Base-by-base conservation (phyloP, 1,139 yeast genomes). In the Yamadazyma mexicana region DNA sequence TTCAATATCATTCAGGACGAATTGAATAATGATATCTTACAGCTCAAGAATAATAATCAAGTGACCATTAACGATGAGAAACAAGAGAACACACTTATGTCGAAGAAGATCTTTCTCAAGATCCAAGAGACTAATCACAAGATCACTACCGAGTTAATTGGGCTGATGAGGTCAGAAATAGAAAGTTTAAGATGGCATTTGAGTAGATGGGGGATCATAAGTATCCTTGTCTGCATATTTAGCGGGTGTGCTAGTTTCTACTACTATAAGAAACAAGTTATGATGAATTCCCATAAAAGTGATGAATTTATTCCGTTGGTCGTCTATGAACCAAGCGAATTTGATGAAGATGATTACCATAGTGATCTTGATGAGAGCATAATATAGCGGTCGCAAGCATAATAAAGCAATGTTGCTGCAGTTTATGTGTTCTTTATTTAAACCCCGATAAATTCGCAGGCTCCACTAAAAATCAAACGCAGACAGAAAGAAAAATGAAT, bases 111-210 rank as follows among this genome's bases (percentile, higher is more conserved):
- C 30, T 82, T 83, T 52, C 66, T 87, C 48, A 74, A 78, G 49
- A 81, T 89, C 40, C 95, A 88, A 55, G 96, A 87, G 54, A 75
- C 94, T 35, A 84, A 87, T 50, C 91, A 89, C 62, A 83, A 87
- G 52, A 91, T 92, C 43, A 79, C 88, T 17, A 87, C 95, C 5
- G 88, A 86, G 50, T 75, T 92, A 49, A 80, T 83, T 44, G 82
- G 95, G 29, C 92, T 87, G 15, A 77, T 89, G 61, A 80, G 88
- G 56, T 83, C 92, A 0, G 95, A 88, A 44, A 86, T 89, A 45
- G 98, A 92, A 61, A 80, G 83, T 45, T 72, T 91, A 47, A 72
- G 98, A 53, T 92, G 98, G 98, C 91, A 88, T 58, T 80, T 92
- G 33, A 89, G 97, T 4, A 73, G 97, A 43, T 79, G 95, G 62